Evolutionary conservation across 805 yeast species (phyloP), one percentile per base, ranked within the genome.

Genomic region (Cyberlindnera saturnus): DNA sequence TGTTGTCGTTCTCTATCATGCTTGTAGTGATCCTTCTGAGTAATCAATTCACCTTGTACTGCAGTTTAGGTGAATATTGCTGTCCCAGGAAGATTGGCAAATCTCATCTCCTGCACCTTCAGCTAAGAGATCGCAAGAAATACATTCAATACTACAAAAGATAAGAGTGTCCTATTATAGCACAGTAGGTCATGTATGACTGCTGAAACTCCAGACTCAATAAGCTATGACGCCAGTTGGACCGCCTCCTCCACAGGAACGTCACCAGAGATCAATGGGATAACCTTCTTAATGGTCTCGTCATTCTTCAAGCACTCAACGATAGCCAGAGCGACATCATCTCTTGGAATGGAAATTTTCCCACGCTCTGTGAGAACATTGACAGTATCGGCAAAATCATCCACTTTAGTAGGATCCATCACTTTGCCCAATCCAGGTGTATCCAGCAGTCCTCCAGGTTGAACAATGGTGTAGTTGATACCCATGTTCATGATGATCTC

Each of bases 241-340:
- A 23, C 28, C 4, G 28, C 10, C 28, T 23, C 28, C 11, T 23
- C 28, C 11, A 23, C 10, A 23, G 52, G 46, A 4, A 50, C 16
- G 32, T 64, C 64, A 23, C 82, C 82, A 43, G 66, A 64, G 31
- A 66, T 59, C 41, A 77, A 55, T 17, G 74, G 70, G 39, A 72
- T 65, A 6, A 72, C 61, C 58, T 69, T 72, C 18, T 69, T 65
- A 32, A 58, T 61, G 0, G 80, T 70, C 6, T 47, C 52, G n/a
- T 57, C 49, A 35, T 66, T 55, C 40, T 61, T 57, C 48, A 77
- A 51, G 4, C 64, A 51, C 39, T 65, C 65, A 14, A 65, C 58
- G 8, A 75, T 66, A 20, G 66, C 69, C 32, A 45, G 43, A 5
- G 86, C 86, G 15, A 81, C 85, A 55, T 81, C 84, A 18, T 63